Evolutionary conservation across 768 basidiomycete genomes (phyloP), one percentile per base, ranked within the genome.

Genomic region (Pleurotus tuoliensis): DNA sequence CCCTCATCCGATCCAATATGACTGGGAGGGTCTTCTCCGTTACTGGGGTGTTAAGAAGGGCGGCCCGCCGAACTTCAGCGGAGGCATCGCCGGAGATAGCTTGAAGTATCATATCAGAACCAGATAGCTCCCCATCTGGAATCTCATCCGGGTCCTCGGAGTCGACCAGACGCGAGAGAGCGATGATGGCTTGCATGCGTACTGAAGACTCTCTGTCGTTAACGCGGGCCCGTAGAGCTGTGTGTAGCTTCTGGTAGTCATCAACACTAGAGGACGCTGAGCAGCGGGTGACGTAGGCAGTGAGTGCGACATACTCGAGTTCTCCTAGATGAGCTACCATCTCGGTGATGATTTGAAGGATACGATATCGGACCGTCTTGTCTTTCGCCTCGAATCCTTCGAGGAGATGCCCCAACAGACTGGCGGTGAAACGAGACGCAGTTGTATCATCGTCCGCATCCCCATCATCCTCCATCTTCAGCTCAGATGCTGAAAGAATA

Each of bases 1-100:
- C 96, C 18, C 91, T 83, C 2, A 85, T 87, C 25, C 95, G 84
- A 1, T 80, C 76, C 8, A 98, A 79, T 43, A 98, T 79, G 34
- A 75, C 72, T 0, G 84, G 78, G 0, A 98, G 71, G 0, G 87
- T 89, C 0, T 69, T 62, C 0, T 70, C 64, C 34, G 76, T 78
- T 6, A 86, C 68, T 0, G 87, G 83, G 0, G 95, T 78, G 61
- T 91, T 90, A 56, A 87, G 74, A 0, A 97, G 73, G 0, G 84
- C 82, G 0, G 87, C 85, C 30, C 88, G 83, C 3, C 96, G 94
- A 16, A 98, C 95, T 48, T 98, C 95, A 92, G 87, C 73, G 8
- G 91, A 84, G 1, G 87, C 74, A 64, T 97, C 96, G 62, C 85
- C 78, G 5, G 77, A 69, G 43, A 97, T 72, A 24, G 83, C 74